Conservation (phyloP, 2,329 filamentous ascomycete species). For the Diaporthe velutina region DNA sequence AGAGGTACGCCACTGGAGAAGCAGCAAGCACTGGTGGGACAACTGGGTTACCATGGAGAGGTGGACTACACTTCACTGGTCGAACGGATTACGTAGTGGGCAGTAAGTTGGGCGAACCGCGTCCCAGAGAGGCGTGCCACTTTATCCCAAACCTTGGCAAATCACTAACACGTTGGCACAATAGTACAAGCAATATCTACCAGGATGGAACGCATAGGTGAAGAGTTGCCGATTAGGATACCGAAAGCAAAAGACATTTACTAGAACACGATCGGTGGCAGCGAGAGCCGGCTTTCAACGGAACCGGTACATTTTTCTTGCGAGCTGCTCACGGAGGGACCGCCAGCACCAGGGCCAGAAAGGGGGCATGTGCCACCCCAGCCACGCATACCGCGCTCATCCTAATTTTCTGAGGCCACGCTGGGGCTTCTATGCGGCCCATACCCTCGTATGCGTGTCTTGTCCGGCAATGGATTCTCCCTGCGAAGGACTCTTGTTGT, state of each 20-base stretch:
- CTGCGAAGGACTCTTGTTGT: neutral
- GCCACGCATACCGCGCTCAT: slow-evolving; percentile 5
- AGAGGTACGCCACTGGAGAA: neutral
- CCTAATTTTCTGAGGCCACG: neutral
- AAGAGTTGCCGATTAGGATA: neutral
- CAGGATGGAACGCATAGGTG: neutral
- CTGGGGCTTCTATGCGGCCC: neutral
- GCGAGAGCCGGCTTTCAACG: too few relatives aligned
- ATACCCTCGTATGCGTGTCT: neutral
- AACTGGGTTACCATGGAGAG: neutral
- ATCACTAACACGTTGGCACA: neutral
- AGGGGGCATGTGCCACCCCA: neutral
- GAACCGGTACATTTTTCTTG: neutral
- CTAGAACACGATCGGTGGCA: neutral
- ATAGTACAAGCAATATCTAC: slow-evolving; percentile 14
- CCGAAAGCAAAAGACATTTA: neutral
- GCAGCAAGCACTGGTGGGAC: slow-evolving; percentile 12
- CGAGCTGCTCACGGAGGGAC: neutral
- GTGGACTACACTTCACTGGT: neutral
- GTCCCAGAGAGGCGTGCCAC: neutral
- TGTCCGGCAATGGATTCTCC: neutral
- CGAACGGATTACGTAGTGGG: neutral
- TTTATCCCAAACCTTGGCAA: slow-evolving; percentile 4
- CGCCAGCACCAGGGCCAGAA: neutral
- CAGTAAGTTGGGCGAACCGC: neutral